Base-by-base conservation (phyloP, 108 stramenopile genomes). In the Asterionellopsis glacialis region DNA sequence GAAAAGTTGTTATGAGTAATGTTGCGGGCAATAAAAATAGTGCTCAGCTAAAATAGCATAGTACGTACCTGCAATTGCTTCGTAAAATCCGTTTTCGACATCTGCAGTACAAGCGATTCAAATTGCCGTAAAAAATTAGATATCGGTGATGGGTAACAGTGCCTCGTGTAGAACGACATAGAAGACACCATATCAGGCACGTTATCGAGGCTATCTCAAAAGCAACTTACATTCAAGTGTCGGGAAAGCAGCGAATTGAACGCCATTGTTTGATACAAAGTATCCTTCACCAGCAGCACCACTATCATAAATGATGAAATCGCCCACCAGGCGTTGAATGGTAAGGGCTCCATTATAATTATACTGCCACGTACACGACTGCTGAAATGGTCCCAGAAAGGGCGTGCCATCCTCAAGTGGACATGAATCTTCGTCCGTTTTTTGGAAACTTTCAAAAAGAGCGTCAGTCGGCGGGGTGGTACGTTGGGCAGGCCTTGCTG, bases 341-440 rank as follows among this genome's bases (percentile, higher is more conserved):
- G 81, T 70, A n/a, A 91, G 57, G 3, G 80, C 76, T 43, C 89
- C 89, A 71, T 91, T 91, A 64, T 79, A 74, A 13, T 83, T 65
- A 45, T 91, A 91, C 55, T 83, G 76, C 18, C 80, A 80, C 6
- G 86, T 91, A 51, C 90, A 91, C 12, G 75, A 77, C 15, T 60
- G 57, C 24, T 52, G 39, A n/a, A 67, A 47, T 33, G 64, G 63
- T 22, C 90, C 90, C 47, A 70, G 57, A 33, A 64, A 59, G 0
- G 80, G 58, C 9, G 77, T 67, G 21, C 67, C 62, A 5, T 7
- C 33, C 47, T 61, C 54, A 7, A 49, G 45, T 6, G 52, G 45
- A 64, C 87, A 88, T 11, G 79, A 67, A 24, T 70, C 69, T 5
- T 7, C 7, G 11, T 85, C 86, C 41, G 68, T 55, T 27, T 65